Evolutionary conservation across 2,329 filamentous ascomycete genomes (phyloP).

Genomic region (Aspergillus versicolor): DNA sequence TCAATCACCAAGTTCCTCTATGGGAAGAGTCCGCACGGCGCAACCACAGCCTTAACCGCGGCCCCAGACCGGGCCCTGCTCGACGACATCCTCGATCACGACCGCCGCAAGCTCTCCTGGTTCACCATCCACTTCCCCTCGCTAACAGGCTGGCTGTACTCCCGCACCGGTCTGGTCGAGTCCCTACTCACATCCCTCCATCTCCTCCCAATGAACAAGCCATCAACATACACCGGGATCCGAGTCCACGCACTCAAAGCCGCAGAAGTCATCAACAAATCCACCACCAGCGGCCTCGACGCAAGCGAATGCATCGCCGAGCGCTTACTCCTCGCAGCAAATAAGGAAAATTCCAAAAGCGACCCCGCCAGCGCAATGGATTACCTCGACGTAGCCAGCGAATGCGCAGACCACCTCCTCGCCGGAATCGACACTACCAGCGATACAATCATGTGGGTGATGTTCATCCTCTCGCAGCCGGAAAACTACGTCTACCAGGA

Average conservation of each 20-base stretch:
- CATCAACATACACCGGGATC: constrained; percentile 53
- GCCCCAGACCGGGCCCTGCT: constrained; percentile 42
- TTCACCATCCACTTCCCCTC: constrained; percentile 48
- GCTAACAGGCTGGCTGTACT: constrained; percentile 52
- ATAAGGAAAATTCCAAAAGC: background rate
- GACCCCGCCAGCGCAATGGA: constrained; percentile 28
- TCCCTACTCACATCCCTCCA: constrained; percentile 22
- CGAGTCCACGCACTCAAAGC: constrained; percentile 36
- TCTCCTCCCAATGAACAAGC: constrained; percentile 52
- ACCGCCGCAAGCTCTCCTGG: constrained; percentile 50
- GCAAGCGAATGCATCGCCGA: background rate
- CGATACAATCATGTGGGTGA: background rate
- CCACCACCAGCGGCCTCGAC: background rate
- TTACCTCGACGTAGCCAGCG: constrained; percentile 52
- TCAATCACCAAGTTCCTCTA: constrained; percentile 55
- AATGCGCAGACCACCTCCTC: constrained; percentile 54
- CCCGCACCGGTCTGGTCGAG: constrained; percentile 39
- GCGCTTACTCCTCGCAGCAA: background rate
- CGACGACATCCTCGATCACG: constrained; percentile 50
- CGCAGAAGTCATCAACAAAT: background rate
- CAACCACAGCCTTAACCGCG: constrained; percentile 43
- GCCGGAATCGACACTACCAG: background rate
- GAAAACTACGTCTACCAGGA: background rate
- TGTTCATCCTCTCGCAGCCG: background rate
- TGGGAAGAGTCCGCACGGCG: constrained; percentile 44